A percentile compares a stretch with the other conserved stretches of the same genome.
Evolutionary conservation across 805 yeast species (phyloP).

Genomic region (Dipodascopsis tothii): DNA sequence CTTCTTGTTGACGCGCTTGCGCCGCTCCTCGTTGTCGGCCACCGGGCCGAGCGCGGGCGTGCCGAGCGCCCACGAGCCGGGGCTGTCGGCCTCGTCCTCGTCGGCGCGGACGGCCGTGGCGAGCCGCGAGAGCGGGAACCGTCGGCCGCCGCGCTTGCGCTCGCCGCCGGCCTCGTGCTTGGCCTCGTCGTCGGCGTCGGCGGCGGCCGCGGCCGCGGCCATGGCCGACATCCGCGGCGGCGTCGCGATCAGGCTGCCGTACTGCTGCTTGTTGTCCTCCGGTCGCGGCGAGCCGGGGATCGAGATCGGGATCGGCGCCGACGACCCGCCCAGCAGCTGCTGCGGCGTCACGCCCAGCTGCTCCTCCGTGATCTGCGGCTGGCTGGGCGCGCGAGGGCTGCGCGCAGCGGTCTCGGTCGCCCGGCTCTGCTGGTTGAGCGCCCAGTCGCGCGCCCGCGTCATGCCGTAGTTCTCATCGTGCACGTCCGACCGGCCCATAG

Average conservation of each 20-base stretch:
- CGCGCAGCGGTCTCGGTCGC: not conserved
- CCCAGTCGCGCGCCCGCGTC: not conserved
- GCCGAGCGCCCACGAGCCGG: conserved; percentile 12
- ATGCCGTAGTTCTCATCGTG: not conserved
- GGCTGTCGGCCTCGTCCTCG: conserved; percentile 1
- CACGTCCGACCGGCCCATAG: too few species aligned
- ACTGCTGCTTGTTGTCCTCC: conserved; percentile 1
- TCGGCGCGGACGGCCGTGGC: conserved; percentile 4
- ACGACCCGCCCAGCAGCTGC: conserved; percentile 8
- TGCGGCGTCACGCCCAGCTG: conserved; percentile 20
- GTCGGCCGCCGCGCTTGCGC: not conserved
- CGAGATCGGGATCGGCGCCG: conserved; percentile 12
- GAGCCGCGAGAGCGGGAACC: not conserved
- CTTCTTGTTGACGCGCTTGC: not conserved
- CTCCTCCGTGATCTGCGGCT: too few species aligned
- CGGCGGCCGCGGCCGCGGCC: conserved; percentile 13
- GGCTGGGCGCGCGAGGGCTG: conserved; percentile 3
- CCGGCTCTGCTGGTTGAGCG: not conserved
- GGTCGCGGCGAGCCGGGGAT: not conserved
- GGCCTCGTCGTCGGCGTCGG: conserved; percentile 1
- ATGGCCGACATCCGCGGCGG: conserved; percentile 10
- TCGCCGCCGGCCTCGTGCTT: not conserved
- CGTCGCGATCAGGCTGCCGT: conserved; percentile 20
- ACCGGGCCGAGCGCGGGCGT: conserved; percentile 11
- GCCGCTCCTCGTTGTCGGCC: not conserved